Conservation (phyloP, 1,284 basidiomycete species). For the Sanghuangporus weigelae region DNA sequence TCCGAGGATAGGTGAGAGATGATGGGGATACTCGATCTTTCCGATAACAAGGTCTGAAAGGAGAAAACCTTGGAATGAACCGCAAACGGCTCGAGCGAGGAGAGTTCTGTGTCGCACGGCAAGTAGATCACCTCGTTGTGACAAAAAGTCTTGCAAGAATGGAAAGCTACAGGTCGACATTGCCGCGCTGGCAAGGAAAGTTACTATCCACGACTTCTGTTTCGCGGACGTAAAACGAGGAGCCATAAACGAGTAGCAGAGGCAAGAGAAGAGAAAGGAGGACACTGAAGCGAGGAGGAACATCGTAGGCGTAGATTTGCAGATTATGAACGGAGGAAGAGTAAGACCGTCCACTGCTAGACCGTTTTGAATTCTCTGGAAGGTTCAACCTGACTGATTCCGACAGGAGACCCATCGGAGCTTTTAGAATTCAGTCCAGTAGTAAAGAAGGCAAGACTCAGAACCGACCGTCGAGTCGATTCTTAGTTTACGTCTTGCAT, state of each 20-base stretch:
- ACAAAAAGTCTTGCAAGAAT: background rate
- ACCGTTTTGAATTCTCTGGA: background rate
- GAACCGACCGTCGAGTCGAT: background rate
- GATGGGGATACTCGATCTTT: background rate
- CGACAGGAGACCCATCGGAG: background rate
- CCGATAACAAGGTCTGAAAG: conserved; percentile 10
- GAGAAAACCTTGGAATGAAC: conserved; percentile 10
- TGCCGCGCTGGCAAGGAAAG: background rate
- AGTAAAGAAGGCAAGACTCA: background rate
- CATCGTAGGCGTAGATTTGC: background rate
- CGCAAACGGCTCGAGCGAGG: background rate
- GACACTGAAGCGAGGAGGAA: background rate
- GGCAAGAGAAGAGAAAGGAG: background rate
- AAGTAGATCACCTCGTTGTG: background rate
- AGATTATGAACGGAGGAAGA: background rate
- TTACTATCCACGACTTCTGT: conserved; percentile 10
- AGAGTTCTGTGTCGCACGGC: background rate
- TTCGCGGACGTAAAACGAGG: background rate
- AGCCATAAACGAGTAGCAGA: background rate
- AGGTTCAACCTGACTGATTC: background rate
- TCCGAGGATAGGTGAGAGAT: background rate
- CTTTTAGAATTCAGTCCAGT: background rate
- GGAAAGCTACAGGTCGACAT: conserved; percentile 3
- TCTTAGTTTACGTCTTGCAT: background rate
- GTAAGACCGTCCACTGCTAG: background rate